These are phyloP conservation scores for Botryosphaeria dothidea DNA, from an alignment of 2,329 filamentous ascomycete genomes.

Conservation along the genomic window DNA sequence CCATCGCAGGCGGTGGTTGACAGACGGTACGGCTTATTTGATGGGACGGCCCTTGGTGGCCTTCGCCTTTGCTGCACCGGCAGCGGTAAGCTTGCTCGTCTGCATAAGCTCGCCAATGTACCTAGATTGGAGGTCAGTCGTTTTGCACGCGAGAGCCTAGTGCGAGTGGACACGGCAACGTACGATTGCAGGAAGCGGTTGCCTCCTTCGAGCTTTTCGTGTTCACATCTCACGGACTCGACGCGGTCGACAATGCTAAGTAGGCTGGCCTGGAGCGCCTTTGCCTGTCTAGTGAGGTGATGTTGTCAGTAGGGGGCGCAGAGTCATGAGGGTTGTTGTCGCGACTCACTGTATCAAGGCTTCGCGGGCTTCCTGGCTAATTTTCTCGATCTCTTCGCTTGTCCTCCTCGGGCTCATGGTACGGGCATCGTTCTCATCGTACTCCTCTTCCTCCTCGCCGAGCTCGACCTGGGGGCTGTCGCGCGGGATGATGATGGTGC, in stretches of 20 bases:
- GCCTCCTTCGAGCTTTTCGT: slow-evolving; percentile 94
- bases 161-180: slow-evolving; percentile 25
- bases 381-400: slow-evolving; percentile 84
- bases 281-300: slow-evolving; percentile 69
- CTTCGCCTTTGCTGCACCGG: slow-evolving; percentile 54
- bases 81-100: slow-evolving; percentile 61
- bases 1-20: background rate
- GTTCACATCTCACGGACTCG: slow-evolving; percentile 89
- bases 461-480: slow-evolving; percentile 74
- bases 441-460: slow-evolving; percentile 70
- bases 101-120: slow-evolving; percentile 97
- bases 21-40: slow-evolving; percentile 2
- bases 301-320: slow-evolving; percentile 12
- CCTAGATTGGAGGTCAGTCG: slow-evolving; percentile 50
- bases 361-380: slow-evolving; percentile 77
- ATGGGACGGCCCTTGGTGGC: slow-evolving; percentile 31
- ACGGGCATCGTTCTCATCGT: slow-evolving; percentile 83
- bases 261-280: slow-evolving; percentile 83
- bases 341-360: slow-evolving; percentile 60
- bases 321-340: background rate
- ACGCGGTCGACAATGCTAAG: slow-evolving; percentile 89
- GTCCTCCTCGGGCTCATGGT: slow-evolving; percentile 93
- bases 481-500: slow-evolving; percentile 78
- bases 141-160: background rate
- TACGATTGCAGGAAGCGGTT: slow-evolving; percentile 88